Percentiles rank a stretch among this genome's conserved stretches.
Conservation (phyloP, 306 rosid genomes). For the Crataegus laevigata region DNA sequence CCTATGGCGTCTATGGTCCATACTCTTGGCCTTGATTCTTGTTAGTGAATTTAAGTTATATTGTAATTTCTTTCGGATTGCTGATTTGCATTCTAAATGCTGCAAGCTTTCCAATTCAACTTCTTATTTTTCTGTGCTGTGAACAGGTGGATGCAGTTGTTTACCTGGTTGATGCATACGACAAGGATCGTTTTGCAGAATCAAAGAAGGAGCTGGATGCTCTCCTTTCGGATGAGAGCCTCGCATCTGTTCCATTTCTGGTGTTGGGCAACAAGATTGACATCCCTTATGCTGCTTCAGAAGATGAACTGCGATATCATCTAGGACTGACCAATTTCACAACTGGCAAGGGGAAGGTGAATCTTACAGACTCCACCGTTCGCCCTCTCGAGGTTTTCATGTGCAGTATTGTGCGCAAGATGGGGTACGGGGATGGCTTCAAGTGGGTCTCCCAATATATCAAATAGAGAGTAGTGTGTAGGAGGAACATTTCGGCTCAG, state of each 20-base stretch:
- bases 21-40: not conserved
- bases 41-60: not conserved
- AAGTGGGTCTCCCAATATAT: constrained; percentile 51
- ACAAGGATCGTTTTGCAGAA: constrained; percentile 42
- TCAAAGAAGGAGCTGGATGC: constrained; percentile 49
- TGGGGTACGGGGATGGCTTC: constrained; percentile 59
- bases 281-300: constrained; percentile 46
- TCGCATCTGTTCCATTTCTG: constrained; percentile 43
- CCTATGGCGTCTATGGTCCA: not conserved
- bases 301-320: constrained; percentile 42
- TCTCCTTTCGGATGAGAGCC: constrained; percentile 42
- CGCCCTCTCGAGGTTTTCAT: constrained; percentile 52
- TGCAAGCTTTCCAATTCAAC: not conserved
- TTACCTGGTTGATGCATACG: constrained; percentile 44
- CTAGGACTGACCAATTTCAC: constrained; percentile 49
- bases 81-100: not conserved
- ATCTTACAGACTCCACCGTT: constrained; percentile 35
- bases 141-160: constrained; percentile 50
- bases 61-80: not conserved
- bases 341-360: constrained; percentile 50
- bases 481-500: constrained; percentile 14
- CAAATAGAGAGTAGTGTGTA: constrained; percentile 24
- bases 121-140: not conserved
- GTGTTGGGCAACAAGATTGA: constrained; percentile 52
- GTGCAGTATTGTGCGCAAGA: constrained; percentile 55